Base-by-base conservation (phyloP, 2,329 filamentous ascomycete species). In the Xylariomycetidae sp. region DNA sequence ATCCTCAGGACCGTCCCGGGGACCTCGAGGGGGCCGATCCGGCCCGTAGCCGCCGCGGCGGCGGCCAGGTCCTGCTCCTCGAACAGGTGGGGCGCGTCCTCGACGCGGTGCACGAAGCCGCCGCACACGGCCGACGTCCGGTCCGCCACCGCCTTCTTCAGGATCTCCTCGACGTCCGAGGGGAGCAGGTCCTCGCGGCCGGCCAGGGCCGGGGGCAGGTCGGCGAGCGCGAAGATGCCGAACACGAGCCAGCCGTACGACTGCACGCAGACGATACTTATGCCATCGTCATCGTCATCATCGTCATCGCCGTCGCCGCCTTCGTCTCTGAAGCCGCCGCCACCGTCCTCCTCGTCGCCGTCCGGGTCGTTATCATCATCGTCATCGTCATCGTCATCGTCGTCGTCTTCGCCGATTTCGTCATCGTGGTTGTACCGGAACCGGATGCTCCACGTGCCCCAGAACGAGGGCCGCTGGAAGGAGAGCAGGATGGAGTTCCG, bases 401-500 rank as follows among this genome's bases (percentile, higher is more conserved):
- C 31, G 4, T 36, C 20, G 8, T 23, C 20, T n/a, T 23, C n/a
- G 8, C 20, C n/a, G n/a, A n/a, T n/a, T n/a, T 46, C 48, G 10
- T 43, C 32, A 14, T 42, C 38, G n/a, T n/a, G n/a, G 13, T 31
- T 30, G 4, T 37, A 31, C 26, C 34, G 33, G 1, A 36, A 25
- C 20, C 38, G 30, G 9, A 46, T 38, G n/a, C 38, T 45, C 48
- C 44, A 49, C 31, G 41, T 44, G 2, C 48, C 48, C 48, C 48
- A 51, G 28, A 48, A 48, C 8, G 48, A 42, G 2, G 37, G 46
- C 2, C 48, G 46, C 12, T 42, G 44, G 18, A 46, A 48, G 14
- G 41, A 46, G n/a, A 51, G 40, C 4, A 51, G 41, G 23, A 50
- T 40, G 2, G 46, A 48, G 31, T 51, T 51, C 19, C 45, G 37